phyloP scores from a whole-genome alignment of 2,329 filamentous ascomycete species.

The Apiospora malaysiana region DNA sequence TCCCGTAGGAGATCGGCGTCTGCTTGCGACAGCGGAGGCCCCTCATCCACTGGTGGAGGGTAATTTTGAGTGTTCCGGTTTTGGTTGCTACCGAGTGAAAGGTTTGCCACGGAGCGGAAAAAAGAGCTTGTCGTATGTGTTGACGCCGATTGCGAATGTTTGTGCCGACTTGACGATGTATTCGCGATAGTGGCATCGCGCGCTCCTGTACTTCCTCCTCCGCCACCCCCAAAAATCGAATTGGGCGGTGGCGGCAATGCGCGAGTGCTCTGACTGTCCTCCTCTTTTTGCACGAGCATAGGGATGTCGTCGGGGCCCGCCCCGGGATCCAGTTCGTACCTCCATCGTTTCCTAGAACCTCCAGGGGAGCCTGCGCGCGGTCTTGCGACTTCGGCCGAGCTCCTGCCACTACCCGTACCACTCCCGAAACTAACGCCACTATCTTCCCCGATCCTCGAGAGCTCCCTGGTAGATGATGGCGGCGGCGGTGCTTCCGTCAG shows the following conservation, averaged over 20 bases:
- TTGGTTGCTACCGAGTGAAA: slow-evolving; percentile 59
- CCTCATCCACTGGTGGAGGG: slow-evolving; percentile 33
- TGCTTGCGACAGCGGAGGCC: slow-evolving; percentile 57
- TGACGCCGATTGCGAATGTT: slow-evolving; percentile 57
- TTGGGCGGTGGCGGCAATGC: slow-evolving; percentile 32
- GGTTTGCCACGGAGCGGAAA: slow-evolving; percentile 87
- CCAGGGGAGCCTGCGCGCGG: slow-evolving; percentile 42
- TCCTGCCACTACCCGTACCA: slow-evolving; percentile 40
- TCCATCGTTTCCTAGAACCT: slow-evolving; percentile 70
- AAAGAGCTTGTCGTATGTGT: slow-evolving; percentile 60
- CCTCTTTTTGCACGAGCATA: slow-evolving; percentile 84
- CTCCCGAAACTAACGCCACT: slow-evolving; percentile 42
- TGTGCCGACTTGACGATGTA: slow-evolving; percentile 61
- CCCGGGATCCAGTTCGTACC: slow-evolving; percentile 85
- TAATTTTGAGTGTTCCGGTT: slow-evolving; percentile 37
- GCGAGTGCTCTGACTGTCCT: slow-evolving; percentile 32
- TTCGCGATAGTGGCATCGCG: slow-evolving; percentile 49
- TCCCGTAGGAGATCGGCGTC: slow-evolving; percentile 83
- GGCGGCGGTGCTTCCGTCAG: slow-evolving; percentile 38
- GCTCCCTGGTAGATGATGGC: slow-evolving; percentile 41
- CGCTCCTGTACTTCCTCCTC: neutral
- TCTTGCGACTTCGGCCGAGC: slow-evolving; percentile 40
- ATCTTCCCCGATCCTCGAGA: slow-evolving; percentile 61
- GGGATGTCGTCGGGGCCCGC: slow-evolving; percentile 77
- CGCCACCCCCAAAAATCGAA: slow-evolving; percentile 64